Evolutionary conservation across 371 early-diverging fungal species (phyloP), one percentile per base, ranked within the genome.

Genomic region (Rhizomucor miehei): DNA sequence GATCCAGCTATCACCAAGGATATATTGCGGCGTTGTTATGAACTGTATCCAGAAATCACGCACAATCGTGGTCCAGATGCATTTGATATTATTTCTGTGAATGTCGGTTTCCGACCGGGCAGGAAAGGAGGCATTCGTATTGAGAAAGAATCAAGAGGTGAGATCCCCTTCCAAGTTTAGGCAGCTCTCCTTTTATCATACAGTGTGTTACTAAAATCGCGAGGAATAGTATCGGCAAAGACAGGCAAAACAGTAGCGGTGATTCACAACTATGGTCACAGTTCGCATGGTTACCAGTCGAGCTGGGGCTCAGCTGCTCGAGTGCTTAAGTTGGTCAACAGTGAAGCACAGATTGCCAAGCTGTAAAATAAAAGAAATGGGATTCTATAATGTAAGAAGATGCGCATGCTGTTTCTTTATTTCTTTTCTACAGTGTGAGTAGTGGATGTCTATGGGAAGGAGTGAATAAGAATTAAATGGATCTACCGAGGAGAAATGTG

Each of bases 31-130:
- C 54, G 62, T 34, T 60, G 60, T 4, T 77, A 69, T 34, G 52
- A 65, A 8, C 50, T 69, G 1, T 62, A 53, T 35, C 73, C 77
- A 21, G 65, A 73, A 41, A 48, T 81, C 45, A 73, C 65, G 17
- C 54, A 67, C 50, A 67, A 80, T 24, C 57, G 77, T 55, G 67
- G 73, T 23, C 34, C 62, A 24, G 64, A 79, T 16, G 53, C 70
- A 9, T 69, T 81, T 23, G 80, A 86, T 17, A 79, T 92, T 44
- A 59, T 90, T 2, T 67, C 78, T 29, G 72, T 83, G 44, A 76
- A 69, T 39, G 90, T 89, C 23, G 91, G 92, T 16, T 77, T 90
- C 51, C 73, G 91, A 19, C 91, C 92, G 12, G 76, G 81, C 2
- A 73, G 92, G n/a, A 57, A 73, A 24, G 86, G 76, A 39, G 91